Evolutionary conservation across 129 eudicot genomes (phyloP).

Genomic region (Tanacetum coccineum): DNA sequence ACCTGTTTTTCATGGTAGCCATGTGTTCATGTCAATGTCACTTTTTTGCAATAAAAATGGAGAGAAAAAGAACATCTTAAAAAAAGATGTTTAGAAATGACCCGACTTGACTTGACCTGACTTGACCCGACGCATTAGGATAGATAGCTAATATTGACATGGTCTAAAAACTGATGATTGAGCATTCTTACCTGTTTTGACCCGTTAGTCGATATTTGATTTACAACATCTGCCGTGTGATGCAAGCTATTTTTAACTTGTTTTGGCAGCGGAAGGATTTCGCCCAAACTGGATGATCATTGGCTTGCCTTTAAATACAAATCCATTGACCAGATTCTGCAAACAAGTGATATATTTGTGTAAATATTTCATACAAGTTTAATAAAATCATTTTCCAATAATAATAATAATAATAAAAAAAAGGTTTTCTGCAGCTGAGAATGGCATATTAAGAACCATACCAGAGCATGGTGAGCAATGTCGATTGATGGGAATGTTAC

Average conservation of each 20-base stretch:
- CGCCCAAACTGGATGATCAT: conserved; percentile 90
- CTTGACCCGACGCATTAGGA: not conserved
- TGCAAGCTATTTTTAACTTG: conserved; percentile 20
- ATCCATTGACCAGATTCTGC: conserved; percentile 80
- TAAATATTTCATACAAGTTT: not conserved
- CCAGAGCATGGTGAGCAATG: conserved; percentile 17
- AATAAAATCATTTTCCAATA: not conserved
- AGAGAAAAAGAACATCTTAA: not conserved
- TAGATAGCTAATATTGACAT: not conserved
- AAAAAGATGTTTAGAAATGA: not conserved
- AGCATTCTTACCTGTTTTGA: conserved; percentile 6
- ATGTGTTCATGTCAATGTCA: conserved; percentile 15
- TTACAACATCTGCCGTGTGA: not conserved
- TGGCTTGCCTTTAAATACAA: conserved; percentile 84
- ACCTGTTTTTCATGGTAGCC: conserved; percentile 12
- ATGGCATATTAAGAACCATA: conserved; percentile 8
- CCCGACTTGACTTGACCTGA: not conserved
- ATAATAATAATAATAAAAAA: not conserved
- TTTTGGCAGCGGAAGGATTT: conserved; percentile 56
- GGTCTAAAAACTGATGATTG: not conserved
- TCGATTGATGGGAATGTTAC: conserved; percentile 11
- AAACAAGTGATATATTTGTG: not conserved
- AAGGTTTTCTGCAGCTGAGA: not conserved
- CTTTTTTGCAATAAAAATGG: not conserved
- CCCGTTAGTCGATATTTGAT: not conserved